Conservation (phyloP, 305 asterid species). For the Fraxinus paxiana region DNA sequence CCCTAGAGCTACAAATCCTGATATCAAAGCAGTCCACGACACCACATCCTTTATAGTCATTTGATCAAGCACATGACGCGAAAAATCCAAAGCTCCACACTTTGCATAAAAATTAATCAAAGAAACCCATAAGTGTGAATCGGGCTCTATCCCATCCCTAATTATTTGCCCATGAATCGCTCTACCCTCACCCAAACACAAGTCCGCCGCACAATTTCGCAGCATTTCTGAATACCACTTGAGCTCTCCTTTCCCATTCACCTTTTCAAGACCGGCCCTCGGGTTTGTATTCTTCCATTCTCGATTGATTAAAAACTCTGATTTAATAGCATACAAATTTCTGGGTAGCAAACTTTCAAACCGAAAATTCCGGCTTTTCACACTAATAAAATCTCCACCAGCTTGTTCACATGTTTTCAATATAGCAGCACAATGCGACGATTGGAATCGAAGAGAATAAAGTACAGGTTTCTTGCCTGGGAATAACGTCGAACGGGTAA, state of each 20-base stretch:
- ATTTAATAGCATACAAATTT: constrained; percentile 16
- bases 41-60: constrained; percentile 63
- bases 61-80: constrained; percentile 43
- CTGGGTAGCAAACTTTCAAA: constrained; percentile 18
- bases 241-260: constrained; percentile 25
- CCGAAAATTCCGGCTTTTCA: constrained; percentile 16
- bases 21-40: constrained; percentile 71
- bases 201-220: constrained; percentile 42
- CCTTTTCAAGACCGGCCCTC: constrained; percentile 21
- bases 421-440: constrained; percentile 33
- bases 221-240: constrained; percentile 58
- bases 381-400: constrained; percentile 4
- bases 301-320: constrained; percentile 27
- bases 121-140: constrained; percentile 64
- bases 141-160: constrained; percentile 48
- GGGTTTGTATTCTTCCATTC: constrained; percentile 18
- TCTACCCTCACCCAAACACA: constrained; percentile 53
- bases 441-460: constrained; percentile 18
- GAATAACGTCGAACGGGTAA: constrained; percentile 33
- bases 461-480: constrained; percentile 19
- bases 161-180: constrained; percentile 55
- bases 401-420: constrained; percentile 19
- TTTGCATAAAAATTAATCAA: constrained; percentile 70
- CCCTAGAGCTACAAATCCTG: constrained; percentile 77
- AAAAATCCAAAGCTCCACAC: constrained; percentile 48